A percentile compares a stretch with the other conserved stretches of the same genome.
Conservation (phyloP, 2,329 filamentous ascomycete species). For the Ceratocystis papillata region DNA sequence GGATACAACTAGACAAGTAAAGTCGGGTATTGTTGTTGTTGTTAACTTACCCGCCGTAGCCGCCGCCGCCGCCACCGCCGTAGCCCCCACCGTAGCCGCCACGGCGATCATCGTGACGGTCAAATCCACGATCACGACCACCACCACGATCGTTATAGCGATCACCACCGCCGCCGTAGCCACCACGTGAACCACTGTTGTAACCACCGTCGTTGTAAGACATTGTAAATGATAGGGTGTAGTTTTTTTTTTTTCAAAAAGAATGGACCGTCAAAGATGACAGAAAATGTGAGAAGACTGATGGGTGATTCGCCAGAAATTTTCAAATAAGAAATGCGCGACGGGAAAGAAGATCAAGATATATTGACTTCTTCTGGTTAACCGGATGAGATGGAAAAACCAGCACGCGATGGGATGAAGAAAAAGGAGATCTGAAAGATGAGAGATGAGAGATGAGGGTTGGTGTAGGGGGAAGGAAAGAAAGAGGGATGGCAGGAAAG, state of each 20-base stretch:
- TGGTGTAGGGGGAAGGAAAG: conserved; percentile 17
- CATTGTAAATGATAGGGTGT: conserved; percentile 28
- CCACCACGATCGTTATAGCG: conserved; percentile 34
- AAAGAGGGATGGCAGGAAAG: conserved; percentile 23
- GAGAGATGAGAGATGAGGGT: background rate
- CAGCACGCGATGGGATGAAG: conserved; percentile 17
- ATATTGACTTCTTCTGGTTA: conserved; percentile 15
- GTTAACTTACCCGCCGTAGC: conserved; percentile 33
- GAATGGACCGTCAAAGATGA: conserved; percentile 1
- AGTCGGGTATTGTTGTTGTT: background rate
- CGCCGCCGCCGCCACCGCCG: conserved; percentile 26
- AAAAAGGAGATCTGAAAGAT: background rate
- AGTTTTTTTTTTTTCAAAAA: background rate
- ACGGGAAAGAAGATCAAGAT: conserved; percentile 15
- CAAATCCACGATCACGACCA: conserved; percentile 31
- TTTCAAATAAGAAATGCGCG: conserved; percentile 14
- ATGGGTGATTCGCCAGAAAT: background rate
- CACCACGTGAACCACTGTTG: conserved; percentile 30
- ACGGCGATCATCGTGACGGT: conserved; percentile 36
- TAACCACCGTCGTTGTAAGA: conserved; percentile 38
- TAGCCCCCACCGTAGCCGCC: conserved; percentile 27
- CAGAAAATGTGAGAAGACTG: background rate
- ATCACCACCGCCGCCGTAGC: conserved; percentile 30
- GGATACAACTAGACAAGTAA: background rate
- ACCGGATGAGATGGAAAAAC: conserved; percentile 3